These are phyloP conservation scores for Phytophthora idaei DNA, from an alignment of 352 stramenopile genomes.

Conservation along the genomic window DNA sequence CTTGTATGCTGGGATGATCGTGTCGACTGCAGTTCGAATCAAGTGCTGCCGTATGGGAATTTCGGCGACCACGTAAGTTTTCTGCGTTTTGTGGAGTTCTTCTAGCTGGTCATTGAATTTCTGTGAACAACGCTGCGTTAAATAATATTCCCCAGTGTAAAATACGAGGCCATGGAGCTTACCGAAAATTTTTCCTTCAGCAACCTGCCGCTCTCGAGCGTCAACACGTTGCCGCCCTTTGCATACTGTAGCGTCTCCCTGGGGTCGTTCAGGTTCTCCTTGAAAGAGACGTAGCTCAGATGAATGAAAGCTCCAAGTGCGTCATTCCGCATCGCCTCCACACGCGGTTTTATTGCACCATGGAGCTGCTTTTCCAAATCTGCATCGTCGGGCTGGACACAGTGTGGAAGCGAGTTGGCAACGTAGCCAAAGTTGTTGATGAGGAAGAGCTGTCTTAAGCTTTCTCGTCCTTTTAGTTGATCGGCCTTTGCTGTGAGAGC, in stretches of 20 bases:
- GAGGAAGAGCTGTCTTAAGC: conserved; percentile 89
- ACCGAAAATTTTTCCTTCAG: conserved; percentile 94
- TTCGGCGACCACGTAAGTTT: conserved; percentile 87
- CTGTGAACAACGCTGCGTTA: conserved; percentile 30
- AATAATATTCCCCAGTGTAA: background rate
- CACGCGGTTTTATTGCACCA: conserved; percentile 77
- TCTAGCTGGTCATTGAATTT: conserved; percentile 79
- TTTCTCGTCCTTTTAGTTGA: conserved; percentile 57
- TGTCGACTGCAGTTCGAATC: conserved; percentile 80
- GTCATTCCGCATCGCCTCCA: conserved; percentile 85
- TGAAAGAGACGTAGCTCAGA: conserved; percentile 73
- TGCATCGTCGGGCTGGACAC: conserved; percentile 40
- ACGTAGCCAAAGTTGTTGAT: conserved; percentile 95
- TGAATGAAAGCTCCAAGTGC: conserved; percentile 86
- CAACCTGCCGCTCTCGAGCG: conserved; percentile 88
- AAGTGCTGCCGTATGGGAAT: conserved; percentile 83
- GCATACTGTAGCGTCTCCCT: conserved; percentile 89
- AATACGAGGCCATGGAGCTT: conserved; percentile 4
- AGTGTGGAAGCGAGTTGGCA: conserved; percentile 74
- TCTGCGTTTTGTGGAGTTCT: conserved; percentile 70
- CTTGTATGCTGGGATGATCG: conserved; percentile 91
- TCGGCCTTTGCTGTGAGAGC: conserved; percentile 56
- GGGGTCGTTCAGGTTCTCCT: conserved; percentile 73
- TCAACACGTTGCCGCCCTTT: conserved; percentile 82
- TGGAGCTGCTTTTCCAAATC: conserved; percentile 62